Evolutionary conservation across 2,329 filamentous ascomycete genomes (phyloP), one percentile per base, ranked within the genome.

Genomic region (Pseudocercospora cruenta): DNA sequence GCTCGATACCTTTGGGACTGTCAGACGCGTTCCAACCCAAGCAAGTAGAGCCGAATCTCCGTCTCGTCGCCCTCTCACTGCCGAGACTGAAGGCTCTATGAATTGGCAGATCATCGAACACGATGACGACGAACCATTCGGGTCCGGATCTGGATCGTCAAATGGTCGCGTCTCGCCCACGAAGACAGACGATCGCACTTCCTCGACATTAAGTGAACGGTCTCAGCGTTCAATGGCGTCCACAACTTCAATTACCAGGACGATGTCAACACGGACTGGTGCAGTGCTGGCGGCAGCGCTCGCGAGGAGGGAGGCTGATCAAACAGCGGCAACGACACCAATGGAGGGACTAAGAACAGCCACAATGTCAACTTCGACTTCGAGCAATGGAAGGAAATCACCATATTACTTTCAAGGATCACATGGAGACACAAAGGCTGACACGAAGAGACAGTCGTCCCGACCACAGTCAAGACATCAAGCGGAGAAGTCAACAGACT

Each of bases 161-260:
- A 67, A 58, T 12, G 79, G 83, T 3, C 78, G 79, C 12, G 63
- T 77, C 1, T 86, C 84, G 1, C 82, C 84, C 0, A 80, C 83
- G 2, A 85, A 84, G 67, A 83, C 80, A 33, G 84, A 87, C 47
- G 85, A 87, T 39, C 82, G 85, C 21, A 88, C 86, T 2, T 80
- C 80, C 2, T 88, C 86, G 0, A 85, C 82, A 31, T 77, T 88
- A 3, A 87, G 85, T 62, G 86, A 87, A 12, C 77, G 77, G 8
- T 86, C 85, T 22, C 76, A 77, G 4, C 75, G 75, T 5, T 84
- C 82, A 4, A 76, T 76, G 47, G 67, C 81, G 0, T 84, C 83
- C 2, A 73, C 68, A 22, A 80, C 73, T 26, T 81, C 80, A 39
- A 72, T 84, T 14, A 78, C 76, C 3, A 78, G 82, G 5, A 84